phyloP scores from a whole-genome alignment of 371 early-diverging fungal genomes.

The Batrachochytrium dendrobatidis region DNA sequence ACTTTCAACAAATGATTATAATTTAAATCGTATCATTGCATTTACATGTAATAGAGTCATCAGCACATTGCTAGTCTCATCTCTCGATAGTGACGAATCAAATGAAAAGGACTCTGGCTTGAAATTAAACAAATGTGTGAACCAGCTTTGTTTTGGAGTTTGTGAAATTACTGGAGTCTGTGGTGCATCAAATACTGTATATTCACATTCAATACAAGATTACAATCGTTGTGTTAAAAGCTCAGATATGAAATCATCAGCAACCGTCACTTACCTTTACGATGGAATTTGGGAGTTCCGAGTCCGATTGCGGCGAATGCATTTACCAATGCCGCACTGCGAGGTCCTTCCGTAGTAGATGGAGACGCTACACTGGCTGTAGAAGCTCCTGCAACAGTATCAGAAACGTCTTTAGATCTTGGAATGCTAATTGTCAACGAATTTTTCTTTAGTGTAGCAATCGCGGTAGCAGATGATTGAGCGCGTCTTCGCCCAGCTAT shows the following conservation, averaged over 20 bases:
- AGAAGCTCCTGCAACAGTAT: neutral
- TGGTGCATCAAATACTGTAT: constrained; percentile 9
- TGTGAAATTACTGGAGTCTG: constrained; percentile 22
- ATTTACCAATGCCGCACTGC: constrained; percentile 2
- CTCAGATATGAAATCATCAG: neutral
- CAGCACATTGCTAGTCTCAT: too few relatives aligned
- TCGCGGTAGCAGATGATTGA: too few relatives aligned
- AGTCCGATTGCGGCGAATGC: constrained; percentile 12
- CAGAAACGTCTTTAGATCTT: constrained; percentile 1
- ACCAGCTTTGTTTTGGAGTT: constrained; percentile 35
- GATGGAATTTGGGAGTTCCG: constrained; percentile 33
- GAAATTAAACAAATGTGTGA: constrained; percentile 33
- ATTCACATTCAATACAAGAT: neutral
- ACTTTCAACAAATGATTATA: neutral
- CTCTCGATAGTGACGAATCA: neutral
- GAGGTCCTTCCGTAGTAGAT: constrained; percentile 5
- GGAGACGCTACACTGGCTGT: constrained; percentile 7
- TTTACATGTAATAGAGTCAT: too few relatives aligned
- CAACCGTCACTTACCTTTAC: constrained; percentile 16
- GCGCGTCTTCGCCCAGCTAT: too few relatives aligned
- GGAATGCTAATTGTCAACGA: constrained; percentile 21
- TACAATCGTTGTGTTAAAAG: neutral
- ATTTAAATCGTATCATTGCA: too few relatives aligned
- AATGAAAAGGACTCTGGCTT: constrained; percentile 21
- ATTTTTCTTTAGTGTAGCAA: constrained; percentile 9